phyloP scores from a whole-genome alignment of 2,329 filamentous ascomycete genomes.

The Plectosphaerella cucumerina region DNA sequence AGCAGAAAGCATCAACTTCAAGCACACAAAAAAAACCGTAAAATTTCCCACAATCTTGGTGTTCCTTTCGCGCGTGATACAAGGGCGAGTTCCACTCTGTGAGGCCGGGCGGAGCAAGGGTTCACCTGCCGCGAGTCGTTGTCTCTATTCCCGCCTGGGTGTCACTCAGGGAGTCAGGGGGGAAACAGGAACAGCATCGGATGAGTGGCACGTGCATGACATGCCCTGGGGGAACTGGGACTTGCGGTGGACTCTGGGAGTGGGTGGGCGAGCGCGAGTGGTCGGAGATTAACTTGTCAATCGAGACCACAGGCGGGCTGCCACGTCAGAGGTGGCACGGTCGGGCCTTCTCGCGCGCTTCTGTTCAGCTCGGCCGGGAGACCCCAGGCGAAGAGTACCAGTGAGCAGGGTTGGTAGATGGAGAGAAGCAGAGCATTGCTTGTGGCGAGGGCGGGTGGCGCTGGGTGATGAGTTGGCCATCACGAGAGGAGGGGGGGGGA shows the following conservation, averaged over 20 bases:
- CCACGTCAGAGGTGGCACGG: background rate
- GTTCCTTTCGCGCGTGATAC: background rate
- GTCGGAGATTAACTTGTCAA: background rate
- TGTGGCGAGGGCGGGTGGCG: no score
- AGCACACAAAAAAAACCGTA: conserved; percentile 25
- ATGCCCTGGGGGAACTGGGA: background rate
- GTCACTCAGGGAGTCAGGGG: background rate
- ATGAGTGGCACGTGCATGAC: background rate
- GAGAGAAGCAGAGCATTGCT: no score
- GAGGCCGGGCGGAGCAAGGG: no score
- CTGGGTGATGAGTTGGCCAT: no score
- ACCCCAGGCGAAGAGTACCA: no score
- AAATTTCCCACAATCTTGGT: conserved; percentile 18
- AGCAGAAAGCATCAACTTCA: conserved; percentile 26
- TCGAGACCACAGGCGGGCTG: background rate
- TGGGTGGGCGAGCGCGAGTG: background rate
- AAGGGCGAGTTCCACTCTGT: background rate
- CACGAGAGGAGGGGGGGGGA: no score
- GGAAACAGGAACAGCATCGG: background rate
- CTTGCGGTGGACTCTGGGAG: background rate
- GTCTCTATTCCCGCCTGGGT: background rate
- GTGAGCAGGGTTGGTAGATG: no score
- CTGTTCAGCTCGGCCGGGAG: no score
- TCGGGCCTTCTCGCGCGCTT: background rate
- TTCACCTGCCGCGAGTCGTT: no score